These are phyloP conservation scores for Solanum hybrid DNA, from an alignment of 305 asterid species.

Conservation along the genomic window DNA sequence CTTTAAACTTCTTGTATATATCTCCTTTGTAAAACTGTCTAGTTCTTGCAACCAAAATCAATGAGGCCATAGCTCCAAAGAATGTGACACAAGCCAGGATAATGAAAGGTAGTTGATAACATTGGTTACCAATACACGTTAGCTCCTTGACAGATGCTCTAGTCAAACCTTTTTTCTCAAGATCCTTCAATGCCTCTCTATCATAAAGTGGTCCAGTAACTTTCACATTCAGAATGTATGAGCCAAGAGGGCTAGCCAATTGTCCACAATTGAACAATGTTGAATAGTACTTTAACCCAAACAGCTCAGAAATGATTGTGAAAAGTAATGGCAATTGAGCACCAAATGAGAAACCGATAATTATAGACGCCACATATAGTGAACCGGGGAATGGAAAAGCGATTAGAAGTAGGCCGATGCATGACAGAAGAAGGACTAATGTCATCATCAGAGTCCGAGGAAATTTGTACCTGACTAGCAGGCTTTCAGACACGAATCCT, in stretches of 20 bases:
- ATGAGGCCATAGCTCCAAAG: constrained; percentile 44
- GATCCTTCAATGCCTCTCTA: constrained; percentile 42
- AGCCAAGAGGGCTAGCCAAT: constrained; percentile 67
- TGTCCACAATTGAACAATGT: constrained; percentile 76
- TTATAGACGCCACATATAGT: constrained; percentile 46
- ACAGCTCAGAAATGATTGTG: constrained; percentile 63
- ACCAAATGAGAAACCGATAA: constrained; percentile 72
- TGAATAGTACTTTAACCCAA: constrained; percentile 58
- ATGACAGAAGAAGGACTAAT: constrained; percentile 39
- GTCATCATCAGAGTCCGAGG: constrained; percentile 70
- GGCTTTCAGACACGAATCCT: constrained; percentile 60
- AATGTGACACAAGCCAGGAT: constrained; percentile 40
- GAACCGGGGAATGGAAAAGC: constrained; percentile 64
- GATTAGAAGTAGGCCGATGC: constrained; percentile 47
- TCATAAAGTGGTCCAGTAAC: constrained; percentile 63
- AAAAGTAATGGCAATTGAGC: constrained; percentile 61
- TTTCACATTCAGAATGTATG: constrained; percentile 56
- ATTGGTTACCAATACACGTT: constrained; percentile 44
- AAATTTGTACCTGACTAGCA: constrained; percentile 38
- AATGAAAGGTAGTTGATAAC: constrained; percentile 47
- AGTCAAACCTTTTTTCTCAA: constrained; percentile 34
- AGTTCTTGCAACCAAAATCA: constrained; percentile 55
- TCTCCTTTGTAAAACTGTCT: constrained; percentile 54
- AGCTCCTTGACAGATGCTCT: constrained; percentile 45
- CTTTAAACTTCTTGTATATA: constrained; percentile 56